Evolutionary conservation across 257 asterid genomes (phyloP), one percentile per base, ranked within the genome.

Genomic region (Cynanchum wilfordii): DNA sequence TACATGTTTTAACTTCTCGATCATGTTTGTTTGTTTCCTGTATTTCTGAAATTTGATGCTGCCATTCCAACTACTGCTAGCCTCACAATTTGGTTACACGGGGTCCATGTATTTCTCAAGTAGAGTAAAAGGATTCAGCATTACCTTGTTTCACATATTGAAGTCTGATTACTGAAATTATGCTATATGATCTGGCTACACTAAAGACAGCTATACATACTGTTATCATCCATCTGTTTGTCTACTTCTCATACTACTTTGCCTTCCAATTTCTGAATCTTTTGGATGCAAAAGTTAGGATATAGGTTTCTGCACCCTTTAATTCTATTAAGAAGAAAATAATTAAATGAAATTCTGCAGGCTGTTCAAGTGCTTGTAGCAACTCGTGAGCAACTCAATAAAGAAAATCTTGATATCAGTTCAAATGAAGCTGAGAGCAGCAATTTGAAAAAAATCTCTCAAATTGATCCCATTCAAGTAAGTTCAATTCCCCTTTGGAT

Each of bases 391-490:
- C 76, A 52, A 50, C 56, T 69, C 10, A 54, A 69, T 29, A 27
- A 51, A 51, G 73, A 54, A 49, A 66, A 36, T 67, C 74, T 25
- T 27, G 19, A 27, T 50, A 51, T 49, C 71, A 44, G 59, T 69
- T 16, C 57, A 47, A 49, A 50, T 69, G 62, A 33, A 24, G 27
- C 63, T 19, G 11, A 69, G 63, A 50, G 47, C 47, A 30, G 59
- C 17, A 7, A 13, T 4, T 6, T 9, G 63, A 25, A 5, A 1
- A 54, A 50, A 29, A 29, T 0, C 7, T 16, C 38, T 25, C 47
- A 25, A 27, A 54, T 51, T 17, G 73, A 69, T 30, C 73, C 73
- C 47, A 69, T 69, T 69, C 62, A 50, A 69, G 73, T 50, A 51
- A 50, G 62, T 69, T 36, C 50, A 8, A 29, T 20, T 16, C 17